Evolutionary conservation across 139 green algal genomes (phyloP), one percentile per base, ranked within the genome.

Genomic region (Chlamydomonas eustigma): DNA sequence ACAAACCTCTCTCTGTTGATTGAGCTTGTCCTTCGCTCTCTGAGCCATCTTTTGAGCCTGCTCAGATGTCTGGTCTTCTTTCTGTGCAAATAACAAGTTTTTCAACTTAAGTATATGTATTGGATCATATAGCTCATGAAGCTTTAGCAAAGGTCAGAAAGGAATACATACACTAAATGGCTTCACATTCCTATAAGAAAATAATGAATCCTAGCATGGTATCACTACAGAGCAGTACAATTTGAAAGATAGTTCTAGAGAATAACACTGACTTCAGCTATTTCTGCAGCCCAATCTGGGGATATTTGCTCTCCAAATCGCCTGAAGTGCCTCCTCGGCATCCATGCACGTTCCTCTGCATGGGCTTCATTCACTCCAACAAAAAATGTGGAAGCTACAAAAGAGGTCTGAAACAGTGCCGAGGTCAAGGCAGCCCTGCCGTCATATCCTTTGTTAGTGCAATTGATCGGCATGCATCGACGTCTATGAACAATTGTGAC

Each of bases 291-390:
- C 84, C 84, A 89, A 0, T 50, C 80, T 50, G 83, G 70, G 3
- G 68, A 67, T 32, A 86, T 82, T 25, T 74, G 80, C 78, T 89
- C 80, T 25, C 78, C 84, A 12, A 89, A 82, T 22, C 81, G 80
- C 1, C 84, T 64, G n/a, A 79, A 63, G 33, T 89, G 84, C 24
- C 84, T 52, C 6, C 84, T 71, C 12, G 84, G 84, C 72, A 84
- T 85, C 84, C 84, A 89, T 32, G 52, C 51, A 28, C 80, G 70
- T 28, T 84, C 80, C 39, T 81, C 69, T 24, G 74, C 74, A 74
- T 69, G 25, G 30, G 28, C 4, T 39, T 4, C 25, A 58, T 70
- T 50, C 44, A 65, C 32, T 3, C 28, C 71, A 28, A n/a, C 50
- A 3, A 69, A 2, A 31, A 77, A 12, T 22, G 50, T 77, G 34